Evolutionary conservation across 2,329 filamentous ascomycete genomes (phyloP).

Genomic region (Tothia fuscella): DNA sequence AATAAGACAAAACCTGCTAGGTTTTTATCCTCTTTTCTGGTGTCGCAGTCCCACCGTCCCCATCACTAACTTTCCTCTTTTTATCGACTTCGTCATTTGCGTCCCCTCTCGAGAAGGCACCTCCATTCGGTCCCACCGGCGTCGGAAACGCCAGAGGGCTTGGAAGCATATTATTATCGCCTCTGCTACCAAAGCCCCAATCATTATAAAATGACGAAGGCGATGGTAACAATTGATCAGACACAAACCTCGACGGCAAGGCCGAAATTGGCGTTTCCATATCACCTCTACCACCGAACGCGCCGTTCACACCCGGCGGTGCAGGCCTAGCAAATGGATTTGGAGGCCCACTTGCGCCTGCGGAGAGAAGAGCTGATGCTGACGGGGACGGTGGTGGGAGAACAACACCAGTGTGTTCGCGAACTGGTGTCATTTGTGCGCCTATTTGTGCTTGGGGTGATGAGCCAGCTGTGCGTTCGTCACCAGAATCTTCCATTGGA

Average conservation of each 20-base stretch:
- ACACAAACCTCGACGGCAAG: slow-evolving; percentile 81
- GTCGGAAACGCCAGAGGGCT: slow-evolving; percentile 91
- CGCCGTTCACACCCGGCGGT: slow-evolving; percentile 47
- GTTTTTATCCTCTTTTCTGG: slow-evolving; percentile 25
- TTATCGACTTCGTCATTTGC: slow-evolving; percentile 25
- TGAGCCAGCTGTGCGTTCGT: slow-evolving; percentile 61
- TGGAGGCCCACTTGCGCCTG: slow-evolving; percentile 80
- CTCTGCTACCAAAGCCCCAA: slow-evolving; percentile 61
- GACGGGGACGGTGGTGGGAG: slow-evolving; percentile 89
- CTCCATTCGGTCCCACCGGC: slow-evolving; percentile 41
- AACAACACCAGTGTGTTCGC: slow-evolving; percentile 46
- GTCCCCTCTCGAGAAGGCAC: slow-evolving; percentile 32
- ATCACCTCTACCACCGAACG: slow-evolving; percentile 24
- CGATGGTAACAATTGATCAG: slow-evolving; percentile 75
- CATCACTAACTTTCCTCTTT: slow-evolving; percentile 27
- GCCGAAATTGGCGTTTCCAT: slow-evolving; percentile 83
- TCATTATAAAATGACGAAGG: slow-evolving; percentile 88
- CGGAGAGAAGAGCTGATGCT: slow-evolving; percentile 71
- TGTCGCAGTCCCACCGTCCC: slow-evolving; percentile 18
- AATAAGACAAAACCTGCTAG: slow-evolving; percentile 11
- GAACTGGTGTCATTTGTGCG: slow-evolving; percentile 17
- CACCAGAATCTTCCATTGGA: slow-evolving; percentile 78
- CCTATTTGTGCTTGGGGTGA: slow-evolving; percentile 16
- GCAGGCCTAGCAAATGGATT: slow-evolving; percentile 90
- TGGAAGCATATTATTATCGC: slow-evolving; percentile 68